Evolutionary conservation across 2,329 filamentous ascomycete species (phyloP).

Genomic region (Diplodia scrobiculata): DNA sequence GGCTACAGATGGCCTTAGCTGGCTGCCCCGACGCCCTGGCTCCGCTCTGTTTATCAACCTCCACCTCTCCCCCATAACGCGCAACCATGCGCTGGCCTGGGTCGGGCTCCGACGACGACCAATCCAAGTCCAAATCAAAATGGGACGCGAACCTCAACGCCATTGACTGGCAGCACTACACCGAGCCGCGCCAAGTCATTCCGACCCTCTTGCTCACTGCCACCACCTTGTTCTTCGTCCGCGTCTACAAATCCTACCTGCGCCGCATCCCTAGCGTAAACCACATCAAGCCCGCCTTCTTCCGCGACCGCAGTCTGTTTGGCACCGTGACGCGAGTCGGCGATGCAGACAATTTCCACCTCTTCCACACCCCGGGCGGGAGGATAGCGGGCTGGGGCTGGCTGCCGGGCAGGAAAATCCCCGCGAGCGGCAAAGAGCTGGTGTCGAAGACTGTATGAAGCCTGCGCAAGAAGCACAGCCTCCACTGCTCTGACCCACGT

Average conservation of each 20-base stretch:
- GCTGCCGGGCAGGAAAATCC: slow-evolving; percentile 71
- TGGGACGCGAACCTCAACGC: slow-evolving; percentile 47
- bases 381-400: slow-evolving; percentile 88
- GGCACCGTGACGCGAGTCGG: slow-evolving; percentile 91
- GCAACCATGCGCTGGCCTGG: slow-evolving; percentile 48
- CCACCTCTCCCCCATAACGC: slow-evolving; percentile 12
- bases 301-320: slow-evolving; percentile 74
- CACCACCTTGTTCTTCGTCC: slow-evolving; percentile 57
- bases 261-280: slow-evolving; percentile 78
- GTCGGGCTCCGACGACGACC: slow-evolving; percentile 41
- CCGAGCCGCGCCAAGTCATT: slow-evolving; percentile 58
- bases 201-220: slow-evolving; percentile 59
- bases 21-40: not conserved
- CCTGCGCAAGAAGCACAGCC: not conserved
- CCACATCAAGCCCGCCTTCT: slow-evolving; percentile 73
- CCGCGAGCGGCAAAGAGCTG: slow-evolving; percentile 66
- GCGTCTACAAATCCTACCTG: slow-evolving; percentile 70
- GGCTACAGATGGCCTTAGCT: slow-evolving; percentile 20
- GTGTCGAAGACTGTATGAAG: slow-evolving; percentile 73
- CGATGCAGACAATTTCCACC: slow-evolving; percentile 91
- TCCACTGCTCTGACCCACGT: not conserved
- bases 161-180: slow-evolving; percentile 56
- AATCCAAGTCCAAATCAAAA: slow-evolving; percentile 39
- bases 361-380: slow-evolving; percentile 95
- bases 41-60: slow-evolving; percentile 14